Base-by-base conservation (phyloP, 805 yeast species). In the Jamesozyma lodderae region DNA sequence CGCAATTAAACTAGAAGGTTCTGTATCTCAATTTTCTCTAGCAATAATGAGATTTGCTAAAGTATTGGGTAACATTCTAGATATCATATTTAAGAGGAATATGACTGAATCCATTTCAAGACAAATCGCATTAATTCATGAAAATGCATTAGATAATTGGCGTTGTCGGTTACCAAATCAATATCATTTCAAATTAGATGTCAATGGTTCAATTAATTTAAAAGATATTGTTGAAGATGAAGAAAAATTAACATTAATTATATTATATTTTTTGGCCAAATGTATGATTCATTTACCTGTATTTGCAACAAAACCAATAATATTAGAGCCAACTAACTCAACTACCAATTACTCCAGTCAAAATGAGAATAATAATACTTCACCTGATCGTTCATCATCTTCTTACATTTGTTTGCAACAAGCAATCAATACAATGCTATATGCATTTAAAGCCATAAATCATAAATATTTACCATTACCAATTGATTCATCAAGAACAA, bases 111-210 rank as follows among this genome's bases (percentile, higher is more conserved):
- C 52, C 4, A 38, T 45, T 7, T 46, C 56, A 3, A 48, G 51
- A 38, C 53, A 51, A 27, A 46, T 48, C 3, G 52, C 61, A 3
- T 41, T 64, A 21, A 53, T 64, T 13, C 68, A 66, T 42, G 95
- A 87, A 52, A 75, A 80, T 47, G 71, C 78, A 49, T 64, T 87
- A 33, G 94, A 86, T 47, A 64, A 73, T 35, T 87, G 96, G 96
- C 67, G 84, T 48, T 63, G 78, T 16, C 82, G 80, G 29, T 63
- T 87, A 29, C 85, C 94, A 1, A 28, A 58, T 0, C 68, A 70
- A 28, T 62, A 83, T 41, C 70, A 68, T 40, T 82, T 85, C 47
- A 81, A 80, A 27, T 60, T 80, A 22, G 84, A 79, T 43, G 70
- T 69, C 14, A 73, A 73, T 49, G 81, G 82, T 1, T 46, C 53